These are phyloP conservation scores for Penicillium sp. DNA, from an alignment of 2,329 filamentous ascomycete genomes.

Conservation along the genomic window DNA sequence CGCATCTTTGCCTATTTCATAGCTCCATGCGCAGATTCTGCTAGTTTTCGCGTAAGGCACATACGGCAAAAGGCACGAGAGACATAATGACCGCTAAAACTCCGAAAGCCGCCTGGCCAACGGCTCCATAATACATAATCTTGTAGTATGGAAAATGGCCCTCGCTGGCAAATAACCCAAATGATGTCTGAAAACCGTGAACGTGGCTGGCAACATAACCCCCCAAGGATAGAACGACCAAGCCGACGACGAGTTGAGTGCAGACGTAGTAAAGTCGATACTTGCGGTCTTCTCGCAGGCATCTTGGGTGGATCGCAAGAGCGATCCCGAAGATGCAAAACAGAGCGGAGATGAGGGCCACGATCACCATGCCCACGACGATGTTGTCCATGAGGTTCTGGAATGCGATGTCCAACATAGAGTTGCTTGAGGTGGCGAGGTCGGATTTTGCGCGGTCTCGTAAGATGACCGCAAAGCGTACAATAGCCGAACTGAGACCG, in stretches of 20 bases:
- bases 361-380: no score
- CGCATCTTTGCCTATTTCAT: no score
- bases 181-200: no score
- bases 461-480: background rate
- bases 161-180: no score
- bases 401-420: slow-evolving; percentile 5
- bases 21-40: background rate
- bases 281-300: no score
- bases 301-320: no score
- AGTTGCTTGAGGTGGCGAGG: background rate
- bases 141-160: no score
- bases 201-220: slow-evolving; percentile 4
- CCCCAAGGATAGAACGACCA: slow-evolving; percentile 1
- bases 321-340: no score
- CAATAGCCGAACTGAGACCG: background rate
- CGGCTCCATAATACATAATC: slow-evolving; percentile 10
- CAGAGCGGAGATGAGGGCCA: no score
- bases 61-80: background rate
- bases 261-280: no score
- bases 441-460: background rate
- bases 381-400: slow-evolving; percentile 4
- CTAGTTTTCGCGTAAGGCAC: background rate
- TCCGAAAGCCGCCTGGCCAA: slow-evolving; percentile 6
- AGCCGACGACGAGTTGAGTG: slow-evolving; percentile 3
- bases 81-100: slow-evolving; percentile 1